These are phyloP conservation scores for Botrytis aclada DNA, from an alignment of 2,329 filamentous ascomycete genomes.

Conservation along the genomic window DNA sequence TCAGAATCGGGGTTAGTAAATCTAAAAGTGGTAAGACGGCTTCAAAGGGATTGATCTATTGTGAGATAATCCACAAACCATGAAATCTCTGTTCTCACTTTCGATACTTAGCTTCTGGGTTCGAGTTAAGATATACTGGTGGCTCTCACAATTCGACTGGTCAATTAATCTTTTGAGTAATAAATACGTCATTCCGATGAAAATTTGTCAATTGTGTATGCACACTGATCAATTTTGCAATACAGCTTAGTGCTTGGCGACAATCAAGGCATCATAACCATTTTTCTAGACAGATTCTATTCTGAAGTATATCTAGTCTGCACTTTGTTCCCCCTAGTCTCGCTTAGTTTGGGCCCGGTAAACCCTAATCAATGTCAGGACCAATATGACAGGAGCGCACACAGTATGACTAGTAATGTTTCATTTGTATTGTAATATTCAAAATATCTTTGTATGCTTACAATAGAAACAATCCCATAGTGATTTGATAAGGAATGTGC, in stretches of 20 bases:
- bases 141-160: not conserved
- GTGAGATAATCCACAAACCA: not conserved
- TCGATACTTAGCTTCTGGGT: not conserved
- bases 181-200: not conserved
- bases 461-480: not conserved
- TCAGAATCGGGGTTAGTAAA: not conserved
- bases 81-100: not conserved
- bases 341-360: not conserved
- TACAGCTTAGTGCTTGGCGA: not conserved
- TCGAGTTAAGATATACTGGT: accelerated
- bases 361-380: not conserved
- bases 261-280: not conserved
- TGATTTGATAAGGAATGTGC: not conserved
- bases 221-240: too few species aligned
- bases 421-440: not conserved
- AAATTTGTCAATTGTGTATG: not conserved
- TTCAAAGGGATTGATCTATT: not conserved
- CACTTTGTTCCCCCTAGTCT: not conserved
- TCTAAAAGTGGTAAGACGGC: not conserved
- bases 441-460: not conserved
- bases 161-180: not conserved
- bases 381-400: not conserved
- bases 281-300: not conserved
- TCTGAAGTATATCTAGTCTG: not conserved
- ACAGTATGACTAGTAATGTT: not conserved